Conservation (phyloP, 306 rosid species). For the Trifolium dubium region DNA sequence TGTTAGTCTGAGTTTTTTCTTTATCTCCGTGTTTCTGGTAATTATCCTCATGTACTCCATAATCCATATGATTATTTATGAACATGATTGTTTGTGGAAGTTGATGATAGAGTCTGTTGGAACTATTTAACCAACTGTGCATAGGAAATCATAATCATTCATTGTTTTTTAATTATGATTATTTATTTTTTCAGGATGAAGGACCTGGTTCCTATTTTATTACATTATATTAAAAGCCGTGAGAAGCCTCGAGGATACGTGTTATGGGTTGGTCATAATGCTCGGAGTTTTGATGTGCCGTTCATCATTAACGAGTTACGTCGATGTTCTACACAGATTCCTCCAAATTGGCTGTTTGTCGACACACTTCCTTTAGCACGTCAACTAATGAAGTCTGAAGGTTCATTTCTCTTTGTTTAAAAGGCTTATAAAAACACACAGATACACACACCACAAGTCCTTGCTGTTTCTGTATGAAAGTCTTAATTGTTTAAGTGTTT, state of each 20-base stretch:
- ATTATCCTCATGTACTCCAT: slow-evolving; percentile 16
- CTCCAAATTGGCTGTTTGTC: slow-evolving; percentile 68
- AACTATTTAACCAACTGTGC: slow-evolving; percentile 10
- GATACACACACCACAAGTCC: not conserved
- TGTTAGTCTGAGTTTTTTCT: not conserved
- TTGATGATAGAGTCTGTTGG: slow-evolving; percentile 22
- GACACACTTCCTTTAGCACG: slow-evolving; percentile 75
- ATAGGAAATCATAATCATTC: slow-evolving; percentile 12
- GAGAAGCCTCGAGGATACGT: slow-evolving; percentile 74
- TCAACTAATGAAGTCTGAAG: slow-evolving; percentile 61
- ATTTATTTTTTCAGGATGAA: slow-evolving; percentile 63
- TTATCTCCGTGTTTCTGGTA: not conserved
- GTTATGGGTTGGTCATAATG: slow-evolving; percentile 79
- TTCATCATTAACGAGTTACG: slow-evolving; percentile 66
- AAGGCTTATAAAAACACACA: not conserved
- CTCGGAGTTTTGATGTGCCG: slow-evolving; percentile 85
- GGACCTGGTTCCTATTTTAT: slow-evolving; percentile 75
- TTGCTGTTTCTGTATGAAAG: slow-evolving; percentile 32
- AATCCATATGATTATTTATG: not conserved
- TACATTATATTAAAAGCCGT: slow-evolving; percentile 69
- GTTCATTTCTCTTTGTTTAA: slow-evolving; percentile 46
- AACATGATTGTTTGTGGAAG: slow-evolving; percentile 7
- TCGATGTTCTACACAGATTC: slow-evolving; percentile 67
- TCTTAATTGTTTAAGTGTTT: slow-evolving; percentile 26
- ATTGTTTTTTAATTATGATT: slow-evolving; percentile 30